Base-by-base conservation (phyloP, 495 filamentous ascomycete genomes). In the Talaromyces thailandensis region DNA sequence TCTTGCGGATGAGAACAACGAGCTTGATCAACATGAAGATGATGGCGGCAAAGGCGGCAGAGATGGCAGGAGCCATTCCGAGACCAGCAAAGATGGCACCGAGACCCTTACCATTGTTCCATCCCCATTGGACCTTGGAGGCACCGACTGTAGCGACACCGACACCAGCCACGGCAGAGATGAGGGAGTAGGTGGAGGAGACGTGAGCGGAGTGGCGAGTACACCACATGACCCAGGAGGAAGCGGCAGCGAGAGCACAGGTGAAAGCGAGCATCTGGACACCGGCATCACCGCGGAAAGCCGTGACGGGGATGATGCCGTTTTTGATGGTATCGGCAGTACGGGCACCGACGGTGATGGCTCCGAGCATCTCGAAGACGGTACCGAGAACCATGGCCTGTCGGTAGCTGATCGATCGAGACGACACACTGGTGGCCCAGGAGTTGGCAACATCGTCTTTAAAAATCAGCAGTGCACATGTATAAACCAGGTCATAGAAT, bases 401-500 rank as follows among this genome's bases (percentile, higher is more conserved):
- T 50, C 79, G 59, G 65, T 86, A 80, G n/a, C 84, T 82, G 65
- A 90, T 69, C 52, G 87, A 89, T 25, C 86, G 76, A 6, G 87
- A 88, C 18, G 85, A 86, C 56, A 89, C 86, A 65, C 81, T 85
- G 61, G 87, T 89, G 4, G 87, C 87, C 79, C 83, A 90, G 25
- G 86, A 81, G 76, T 92, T 92, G 64, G 88, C 88, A 31, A 91
- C 88, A 88, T 91, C 88, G 74, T 90, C 75, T 80, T 43, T 14
- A 18, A 37, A 23, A 52, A 21, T 28, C n/a, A 59, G 63, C 9
- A 62, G 26, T 43, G 23, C 40, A 24, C 35, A 40, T 35, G 31
- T 16, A n/a, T n/a, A n/a, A n/a, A n/a, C n/a, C n/a, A n/a, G n/a
- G n/a, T n/a, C n/a, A n/a, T 18, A 37, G 18, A 31, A 16, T 31